Conservation (phyloP, 2,329 filamentous ascomycete genomes). For the Hymenotorrendiella dingleyae region DNA sequence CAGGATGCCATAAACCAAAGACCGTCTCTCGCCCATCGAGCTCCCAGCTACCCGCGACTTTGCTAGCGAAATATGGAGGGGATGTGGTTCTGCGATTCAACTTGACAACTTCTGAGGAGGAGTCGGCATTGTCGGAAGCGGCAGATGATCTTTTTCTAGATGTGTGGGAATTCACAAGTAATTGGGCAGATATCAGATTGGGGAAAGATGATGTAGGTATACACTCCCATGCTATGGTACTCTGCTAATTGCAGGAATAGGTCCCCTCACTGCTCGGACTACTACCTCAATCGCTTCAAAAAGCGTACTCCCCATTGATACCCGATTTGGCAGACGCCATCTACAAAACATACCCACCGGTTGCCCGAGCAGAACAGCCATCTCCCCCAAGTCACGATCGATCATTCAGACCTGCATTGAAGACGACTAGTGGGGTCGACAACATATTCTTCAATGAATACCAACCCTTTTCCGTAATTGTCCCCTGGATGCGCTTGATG, state of each 20-base stretch:
- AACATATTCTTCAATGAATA: slow-evolving; percentile 91
- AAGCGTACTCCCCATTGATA: slow-evolving; percentile 69
- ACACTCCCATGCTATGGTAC: background rate
- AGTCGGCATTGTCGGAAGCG: slow-evolving; percentile 65
- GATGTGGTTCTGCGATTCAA: slow-evolving; percentile 90
- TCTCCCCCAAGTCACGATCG: slow-evolving; percentile 21
- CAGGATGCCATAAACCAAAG: slow-evolving; percentile 11
- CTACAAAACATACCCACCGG: slow-evolving; percentile 61
- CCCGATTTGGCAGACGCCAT: slow-evolving; percentile 74
- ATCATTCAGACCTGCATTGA: slow-evolving; percentile 29
- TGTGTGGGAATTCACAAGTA: slow-evolving; percentile 77
- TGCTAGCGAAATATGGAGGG: slow-evolving; percentile 56
- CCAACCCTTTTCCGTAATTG: slow-evolving; percentile 70
- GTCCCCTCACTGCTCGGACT: slow-evolving; percentile 69
- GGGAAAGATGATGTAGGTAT: slow-evolving; percentile 63
- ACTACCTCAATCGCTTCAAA: slow-evolving; percentile 67
- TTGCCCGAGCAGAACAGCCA: slow-evolving; percentile 17
- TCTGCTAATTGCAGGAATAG: slow-evolving; percentile 31
- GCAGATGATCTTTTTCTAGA: slow-evolving; percentile 74
- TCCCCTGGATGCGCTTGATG: slow-evolving; percentile 87
- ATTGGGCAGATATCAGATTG: slow-evolving; percentile 81
- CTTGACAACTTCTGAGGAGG: slow-evolving; percentile 62
- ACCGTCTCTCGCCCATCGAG: slow-evolving; percentile 16
- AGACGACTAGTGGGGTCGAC: slow-evolving; percentile 36
- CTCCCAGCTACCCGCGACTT: slow-evolving; percentile 29